Evolutionary conservation across 352 stramenopile genomes (phyloP).

Genomic region (Pythium grandisporangium): DNA sequence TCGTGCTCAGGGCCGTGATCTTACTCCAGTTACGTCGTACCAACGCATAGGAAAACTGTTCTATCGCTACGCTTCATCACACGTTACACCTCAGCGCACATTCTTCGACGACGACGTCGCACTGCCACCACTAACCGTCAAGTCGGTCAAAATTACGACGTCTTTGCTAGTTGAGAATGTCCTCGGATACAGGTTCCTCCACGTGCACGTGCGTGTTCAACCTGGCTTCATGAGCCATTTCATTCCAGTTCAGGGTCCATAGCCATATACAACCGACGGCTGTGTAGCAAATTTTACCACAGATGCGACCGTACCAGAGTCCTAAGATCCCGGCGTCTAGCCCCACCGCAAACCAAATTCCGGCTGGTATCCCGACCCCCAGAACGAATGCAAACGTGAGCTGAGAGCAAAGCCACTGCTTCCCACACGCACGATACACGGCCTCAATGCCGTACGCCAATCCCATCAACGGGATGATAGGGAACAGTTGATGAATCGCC

Average conservation of each 20-base stretch:
- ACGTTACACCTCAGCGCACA: no score
- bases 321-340: conserved; percentile 39
- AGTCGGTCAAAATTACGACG: no score
- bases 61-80: no score
- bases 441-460: conserved; percentile 31
- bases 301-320: conserved; percentile 57
- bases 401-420: conserved; percentile 40
- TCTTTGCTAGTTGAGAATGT: no score
- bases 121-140: no score
- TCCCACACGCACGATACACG: conserved; percentile 41
- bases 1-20: no score
- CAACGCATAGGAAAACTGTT: no score
- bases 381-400: conserved; percentile 51
- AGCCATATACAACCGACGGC: conserved; percentile 8
- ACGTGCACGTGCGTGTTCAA: conserved; percentile 29
- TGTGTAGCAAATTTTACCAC: conserved; percentile 11
- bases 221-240: conserved; percentile 15
- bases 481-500: conserved; percentile 28
- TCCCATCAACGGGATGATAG: conserved; percentile 32
- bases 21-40: no score
- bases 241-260: conserved; percentile 16
- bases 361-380: conserved; percentile 35
- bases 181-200: no score
- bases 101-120: no score
- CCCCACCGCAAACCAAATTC: conserved; percentile 32